Percentiles rank a stretch among this genome's conserved stretches.
phyloP scores from a whole-genome alignment of 305 asterid genomes.

The Plantago lanceolata region DNA sequence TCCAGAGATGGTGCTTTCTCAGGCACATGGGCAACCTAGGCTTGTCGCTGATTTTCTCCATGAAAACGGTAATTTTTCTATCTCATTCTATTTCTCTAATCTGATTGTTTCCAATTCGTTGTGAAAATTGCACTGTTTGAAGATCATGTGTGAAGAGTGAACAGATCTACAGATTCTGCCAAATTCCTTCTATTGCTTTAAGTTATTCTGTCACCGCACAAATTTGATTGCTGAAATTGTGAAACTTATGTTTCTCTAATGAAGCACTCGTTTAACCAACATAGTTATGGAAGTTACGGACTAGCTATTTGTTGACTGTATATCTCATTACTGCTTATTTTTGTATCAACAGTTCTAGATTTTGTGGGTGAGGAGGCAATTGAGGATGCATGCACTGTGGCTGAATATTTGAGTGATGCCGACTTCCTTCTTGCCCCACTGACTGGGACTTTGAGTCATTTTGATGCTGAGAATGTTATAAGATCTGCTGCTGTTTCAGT shows the following conservation, averaged over 20 bases:
- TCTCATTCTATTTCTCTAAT: constrained; percentile 17
- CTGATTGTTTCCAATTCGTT: constrained; percentile 13
- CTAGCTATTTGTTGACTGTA: neutral
- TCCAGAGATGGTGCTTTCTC: constrained; percentile 82
- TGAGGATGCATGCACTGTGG: constrained; percentile 68
- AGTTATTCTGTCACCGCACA: constrained; percentile 11
- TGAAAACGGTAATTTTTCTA: constrained; percentile 68
- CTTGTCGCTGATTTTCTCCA: constrained; percentile 78
- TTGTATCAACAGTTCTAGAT: constrained; percentile 63
- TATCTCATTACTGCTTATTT: constrained; percentile 16
- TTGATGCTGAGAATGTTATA: constrained; percentile 62
- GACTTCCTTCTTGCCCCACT: constrained; percentile 72
- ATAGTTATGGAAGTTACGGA: neutral
- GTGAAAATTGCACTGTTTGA: constrained; percentile 12
- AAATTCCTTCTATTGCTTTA: neutral
- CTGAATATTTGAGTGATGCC: constrained; percentile 68
- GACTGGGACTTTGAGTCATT: constrained; percentile 34
- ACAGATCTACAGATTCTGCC: constrained; percentile 21
- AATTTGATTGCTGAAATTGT: constrained; percentile 14
- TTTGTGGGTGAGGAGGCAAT: constrained; percentile 68
- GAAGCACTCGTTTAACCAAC: neutral
- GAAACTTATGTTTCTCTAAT: constrained; percentile 11
- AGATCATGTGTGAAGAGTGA: constrained; percentile 19
- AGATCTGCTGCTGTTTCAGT: constrained; percentile 86
- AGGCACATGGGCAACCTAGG: constrained; percentile 89